phyloP scores from a whole-genome alignment of 2,329 filamentous ascomycete genomes.

The Pleomassaria siparia region DNA sequence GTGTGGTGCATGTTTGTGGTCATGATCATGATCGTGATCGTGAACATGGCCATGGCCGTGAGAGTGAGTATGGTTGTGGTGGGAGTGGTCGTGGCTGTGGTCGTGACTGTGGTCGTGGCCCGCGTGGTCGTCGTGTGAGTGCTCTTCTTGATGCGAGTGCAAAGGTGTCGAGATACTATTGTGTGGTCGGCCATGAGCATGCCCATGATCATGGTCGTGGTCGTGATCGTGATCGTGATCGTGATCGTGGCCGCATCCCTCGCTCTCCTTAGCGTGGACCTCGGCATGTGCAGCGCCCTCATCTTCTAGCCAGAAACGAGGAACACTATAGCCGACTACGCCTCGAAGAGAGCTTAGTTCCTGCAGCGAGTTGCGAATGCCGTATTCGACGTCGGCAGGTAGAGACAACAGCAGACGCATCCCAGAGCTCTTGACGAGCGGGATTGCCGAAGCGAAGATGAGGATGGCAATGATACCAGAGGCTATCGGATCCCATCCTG shows the following conservation, averaged over 20 bases:
- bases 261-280: constrained; percentile 45
- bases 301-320: constrained; percentile 92
- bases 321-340: constrained; percentile 81
- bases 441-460: constrained; percentile 89
- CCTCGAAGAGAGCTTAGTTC: constrained; percentile 81
- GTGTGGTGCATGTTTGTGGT: constrained; percentile 32
- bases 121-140: neutral
- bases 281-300: constrained; percentile 47
- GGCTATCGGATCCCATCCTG: constrained; percentile 91
- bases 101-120: constrained; percentile 34
- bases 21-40: constrained; percentile 38
- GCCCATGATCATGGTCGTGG: constrained; percentile 31
- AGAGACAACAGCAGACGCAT: constrained; percentile 81
- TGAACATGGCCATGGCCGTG: constrained; percentile 33
- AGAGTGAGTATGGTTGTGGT: constrained; percentile 20
- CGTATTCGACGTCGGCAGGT: constrained; percentile 83
- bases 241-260: constrained; percentile 32
- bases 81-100: constrained; percentile 32
- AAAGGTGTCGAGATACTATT: constrained; percentile 4
- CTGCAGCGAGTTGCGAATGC: constrained; percentile 79
- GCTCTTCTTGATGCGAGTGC: neutral
- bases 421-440: constrained; percentile 82
- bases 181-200: constrained; percentile 36
- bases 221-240: constrained; percentile 26
- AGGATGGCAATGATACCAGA: constrained; percentile 91